Evolutionary conservation across 805 yeast genomes (phyloP).

Genomic region (Wickerhamomyces mucosus): DNA sequence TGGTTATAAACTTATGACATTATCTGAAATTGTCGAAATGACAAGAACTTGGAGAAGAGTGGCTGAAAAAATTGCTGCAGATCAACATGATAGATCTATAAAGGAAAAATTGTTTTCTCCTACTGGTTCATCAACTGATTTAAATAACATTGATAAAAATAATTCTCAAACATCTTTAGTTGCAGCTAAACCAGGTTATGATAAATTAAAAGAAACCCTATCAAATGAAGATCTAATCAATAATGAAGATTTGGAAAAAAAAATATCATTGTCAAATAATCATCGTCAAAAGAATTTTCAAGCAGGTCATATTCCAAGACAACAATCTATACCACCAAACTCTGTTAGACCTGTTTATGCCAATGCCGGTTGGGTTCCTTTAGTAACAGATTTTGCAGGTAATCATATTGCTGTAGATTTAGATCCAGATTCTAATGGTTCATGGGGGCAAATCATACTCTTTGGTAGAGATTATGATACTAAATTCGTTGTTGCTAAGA

Average conservation of each 20-base stretch:
- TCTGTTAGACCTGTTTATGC: constrained; percentile 70
- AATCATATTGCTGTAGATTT: constrained; percentile 88
- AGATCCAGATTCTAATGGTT: constrained; percentile 70
- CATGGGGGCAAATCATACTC: constrained; percentile 83
- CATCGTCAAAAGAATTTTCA: too few species aligned
- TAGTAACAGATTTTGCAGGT: constrained; percentile 81
- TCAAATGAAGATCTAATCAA: constrained; percentile 3
- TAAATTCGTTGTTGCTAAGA: constrained; percentile 76
- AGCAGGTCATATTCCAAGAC: constrained; percentile 31
- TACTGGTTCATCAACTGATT: constrained; percentile 15
- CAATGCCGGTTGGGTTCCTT: constrained; percentile 88
- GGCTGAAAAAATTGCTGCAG: constrained; percentile 31
- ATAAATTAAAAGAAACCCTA: constrained; percentile 6
- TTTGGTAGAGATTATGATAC: constrained; percentile 93
- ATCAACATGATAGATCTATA: constrained; percentile 16
- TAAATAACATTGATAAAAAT: constrained; percentile 9
- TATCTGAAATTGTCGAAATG: constrained; percentile 75
- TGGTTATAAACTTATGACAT: constrained; percentile 69
- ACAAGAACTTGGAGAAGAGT: constrained; percentile 81
- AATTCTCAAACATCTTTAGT: constrained; percentile 14
- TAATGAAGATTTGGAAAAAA: constrained; percentile 13
- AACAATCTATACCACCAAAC: constrained; percentile 70
- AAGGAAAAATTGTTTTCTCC: constrained; percentile 18
- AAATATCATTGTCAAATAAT: constrained; percentile 14
- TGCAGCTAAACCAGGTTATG: constrained; percentile 22